Evolutionary conservation across 83 land plant species (phyloP), one percentile per base, ranked within the genome.

Genomic region (Thuja plicata): DNA sequence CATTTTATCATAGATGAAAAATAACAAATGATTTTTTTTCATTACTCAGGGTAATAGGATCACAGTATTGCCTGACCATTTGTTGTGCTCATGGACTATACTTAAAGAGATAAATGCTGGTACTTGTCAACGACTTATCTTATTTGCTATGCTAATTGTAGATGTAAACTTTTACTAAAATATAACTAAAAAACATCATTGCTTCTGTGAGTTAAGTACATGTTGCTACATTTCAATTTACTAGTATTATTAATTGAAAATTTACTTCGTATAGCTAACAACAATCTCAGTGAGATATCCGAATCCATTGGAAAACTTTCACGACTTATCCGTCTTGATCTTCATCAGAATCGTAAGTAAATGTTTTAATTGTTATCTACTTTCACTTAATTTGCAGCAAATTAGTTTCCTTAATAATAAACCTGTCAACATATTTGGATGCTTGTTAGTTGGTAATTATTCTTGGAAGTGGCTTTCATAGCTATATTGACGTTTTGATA

Each of bases 41-140:
- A 43, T 43, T 82, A 46, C 85, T 82, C 32, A 82, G 85, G 55
- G 52, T 46, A 83, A 83, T n/a, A 83, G 46, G 16, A 83, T 83
- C 85, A 46, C 54, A 83, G 55, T 83, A 83, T 83, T 83, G 17
- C 85, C 85, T 83, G 85, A 46, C 54, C 85, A 83, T 83, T 83
- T 83, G 85, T 54, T 83, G 55, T n/a, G 85, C 54, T 83, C 85
- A 27, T 41, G 34, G 19, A 46, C 48, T 3, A 41, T 46, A 24
- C 52, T 82, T 45, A 82, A 40, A 38, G 85, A 82, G 54, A 27
- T 82, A 46, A 82, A 82, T 82, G 54, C 85, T 82, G 50, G 85
- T 82, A 82, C 85, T 82, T 82, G 85, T 82, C 19, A 24, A 5
- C 12, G 35, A n/a, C n/a, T 46, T 82, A 45, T 27, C 30, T 82